Conservation (phyloP, 139 green algal genomes). For the Yamagishiella unicocca region DNA sequence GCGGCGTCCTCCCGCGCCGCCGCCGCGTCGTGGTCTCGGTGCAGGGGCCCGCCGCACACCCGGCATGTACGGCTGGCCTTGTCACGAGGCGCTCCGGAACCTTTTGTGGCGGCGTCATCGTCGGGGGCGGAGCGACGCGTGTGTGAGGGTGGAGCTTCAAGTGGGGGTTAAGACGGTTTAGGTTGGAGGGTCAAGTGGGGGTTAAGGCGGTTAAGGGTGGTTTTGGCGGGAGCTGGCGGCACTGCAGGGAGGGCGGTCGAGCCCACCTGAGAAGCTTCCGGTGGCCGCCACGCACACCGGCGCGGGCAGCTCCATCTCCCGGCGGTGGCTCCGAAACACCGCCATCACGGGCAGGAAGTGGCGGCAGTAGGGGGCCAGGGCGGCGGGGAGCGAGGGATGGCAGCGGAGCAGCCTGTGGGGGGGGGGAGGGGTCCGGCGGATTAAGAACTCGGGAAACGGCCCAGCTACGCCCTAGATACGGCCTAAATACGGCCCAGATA, state of each 20-base stretch:
- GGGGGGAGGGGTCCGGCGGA: background rate
- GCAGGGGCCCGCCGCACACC: conserved; percentile 24
- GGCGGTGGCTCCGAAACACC: conserved; percentile 35
- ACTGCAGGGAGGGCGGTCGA: no score
- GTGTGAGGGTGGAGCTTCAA: background rate
- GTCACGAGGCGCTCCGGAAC: background rate
- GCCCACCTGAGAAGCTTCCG: conserved; percentile 51
- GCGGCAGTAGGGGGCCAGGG: conserved; percentile 47
- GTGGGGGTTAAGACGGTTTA: no score
- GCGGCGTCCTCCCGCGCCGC: background rate
- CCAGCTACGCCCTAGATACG: no score
- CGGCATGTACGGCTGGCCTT: background rate
- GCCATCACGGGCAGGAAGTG: conserved; percentile 53
- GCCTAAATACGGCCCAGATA: no score
- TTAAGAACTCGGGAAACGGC: no score
- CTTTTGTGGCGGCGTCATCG: background rate
- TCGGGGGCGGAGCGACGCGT: background rate
- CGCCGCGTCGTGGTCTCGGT: background rate
- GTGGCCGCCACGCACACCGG: conserved; percentile 52
- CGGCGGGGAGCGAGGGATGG: conserved; percentile 36
- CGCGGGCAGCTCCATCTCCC: conserved; percentile 46
- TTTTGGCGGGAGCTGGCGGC: no score
- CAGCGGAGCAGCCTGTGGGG: conserved; percentile 47
- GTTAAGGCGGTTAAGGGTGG: no score
- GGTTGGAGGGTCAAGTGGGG: no score